Evolutionary conservation across 208 protist genomes (phyloP).

Genomic region (Leishmania guyanensis): DNA sequence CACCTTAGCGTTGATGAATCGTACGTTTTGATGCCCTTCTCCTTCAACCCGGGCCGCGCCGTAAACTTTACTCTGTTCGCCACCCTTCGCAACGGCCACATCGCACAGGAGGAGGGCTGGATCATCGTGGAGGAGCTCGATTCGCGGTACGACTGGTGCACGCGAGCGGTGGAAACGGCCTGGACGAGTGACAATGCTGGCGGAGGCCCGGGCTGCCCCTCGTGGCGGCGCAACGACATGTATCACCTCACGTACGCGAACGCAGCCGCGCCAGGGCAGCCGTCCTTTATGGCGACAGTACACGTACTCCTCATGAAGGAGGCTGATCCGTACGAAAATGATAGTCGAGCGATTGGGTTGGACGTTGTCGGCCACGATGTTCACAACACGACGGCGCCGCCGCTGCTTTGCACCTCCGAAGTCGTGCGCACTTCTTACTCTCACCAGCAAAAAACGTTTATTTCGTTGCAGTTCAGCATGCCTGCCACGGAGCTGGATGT

Average conservation of each 20-base stretch:
- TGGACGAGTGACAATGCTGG: conserved; percentile 61
- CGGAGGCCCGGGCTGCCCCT: conserved; percentile 39
- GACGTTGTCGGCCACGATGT: conserved; percentile 56
- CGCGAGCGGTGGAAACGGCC: conserved; percentile 34
- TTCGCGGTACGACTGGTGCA: conserved; percentile 70
- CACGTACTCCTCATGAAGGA: conserved; percentile 66
- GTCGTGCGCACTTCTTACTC: conserved; percentile 34
- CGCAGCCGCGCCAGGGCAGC: background rate
- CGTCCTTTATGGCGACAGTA: conserved; percentile 32
- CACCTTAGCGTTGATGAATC: conserved; percentile 32
- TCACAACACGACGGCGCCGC: conserved; percentile 35
- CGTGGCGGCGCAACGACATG: conserved; percentile 83
- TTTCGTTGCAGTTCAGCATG: conserved; percentile 46
- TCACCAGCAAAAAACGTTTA: conserved; percentile 44
- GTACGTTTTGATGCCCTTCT: conserved; percentile 86
- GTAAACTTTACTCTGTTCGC: conserved; percentile 58
- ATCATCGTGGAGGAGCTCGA: conserved; percentile 72
- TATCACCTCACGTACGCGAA: conserved; percentile 46
- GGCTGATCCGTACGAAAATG: conserved; percentile 69
- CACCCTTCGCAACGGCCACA: conserved; percentile 43
- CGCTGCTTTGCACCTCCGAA: conserved; percentile 50
- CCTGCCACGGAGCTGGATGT: conserved; percentile 45
- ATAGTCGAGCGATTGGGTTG: conserved; percentile 71
- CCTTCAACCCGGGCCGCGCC: conserved; percentile 67
- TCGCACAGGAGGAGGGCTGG: conserved; percentile 53